Conservation (phyloP, 371 early-diverging fungal genomes). For the Mucor irregularis region DNA sequence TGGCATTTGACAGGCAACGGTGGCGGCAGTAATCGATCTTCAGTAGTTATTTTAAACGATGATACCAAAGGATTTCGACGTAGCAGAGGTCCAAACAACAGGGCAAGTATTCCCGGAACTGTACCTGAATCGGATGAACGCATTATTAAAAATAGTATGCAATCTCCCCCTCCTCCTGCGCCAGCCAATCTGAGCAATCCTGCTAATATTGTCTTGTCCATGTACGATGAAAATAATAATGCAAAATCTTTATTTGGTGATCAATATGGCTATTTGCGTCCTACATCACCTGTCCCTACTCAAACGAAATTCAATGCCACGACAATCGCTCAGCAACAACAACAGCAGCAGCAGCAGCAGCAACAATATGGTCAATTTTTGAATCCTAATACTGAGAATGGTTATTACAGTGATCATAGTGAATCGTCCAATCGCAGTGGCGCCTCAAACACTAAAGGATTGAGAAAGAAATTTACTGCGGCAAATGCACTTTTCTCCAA, state of each 20-base stretch:
- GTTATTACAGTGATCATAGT: conserved; percentile 64
- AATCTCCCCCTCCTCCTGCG: neutral
- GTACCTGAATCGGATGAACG: conserved; percentile 56
- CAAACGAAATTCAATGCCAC: conserved; percentile 24
- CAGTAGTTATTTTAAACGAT: conserved; percentile 25
- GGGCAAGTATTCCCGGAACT: conserved; percentile 53
- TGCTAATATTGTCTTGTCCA: conserved; percentile 53
- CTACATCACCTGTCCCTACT: conserved; percentile 26
- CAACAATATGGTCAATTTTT: conserved; percentile 36
- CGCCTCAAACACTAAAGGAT: too few relatives aligned
- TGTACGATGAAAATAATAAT: conserved; percentile 46
- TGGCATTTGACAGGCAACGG: neutral
- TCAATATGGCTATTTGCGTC: neutral
- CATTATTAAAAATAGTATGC: conserved; percentile 21
- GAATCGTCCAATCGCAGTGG: conserved; percentile 53
- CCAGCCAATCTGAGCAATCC: neutral
- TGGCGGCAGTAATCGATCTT: conserved; percentile 13
- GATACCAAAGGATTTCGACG: conserved; percentile 43
- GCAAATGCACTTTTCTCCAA: conserved; percentile 10
- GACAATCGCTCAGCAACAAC: neutral
- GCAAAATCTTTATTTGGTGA: conserved; percentile 2
- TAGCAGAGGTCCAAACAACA: conserved; percentile 24
- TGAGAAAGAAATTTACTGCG: conserved; percentile 13
- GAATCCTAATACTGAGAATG: conserved; percentile 43
- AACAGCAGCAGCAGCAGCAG: neutral